A percentile compares a stretch with the other conserved stretches of the same genome.
These are phyloP conservation scores for Russula sp. DNA, from an alignment of 768 basidiomycete species.

Conservation along the genomic window DNA sequence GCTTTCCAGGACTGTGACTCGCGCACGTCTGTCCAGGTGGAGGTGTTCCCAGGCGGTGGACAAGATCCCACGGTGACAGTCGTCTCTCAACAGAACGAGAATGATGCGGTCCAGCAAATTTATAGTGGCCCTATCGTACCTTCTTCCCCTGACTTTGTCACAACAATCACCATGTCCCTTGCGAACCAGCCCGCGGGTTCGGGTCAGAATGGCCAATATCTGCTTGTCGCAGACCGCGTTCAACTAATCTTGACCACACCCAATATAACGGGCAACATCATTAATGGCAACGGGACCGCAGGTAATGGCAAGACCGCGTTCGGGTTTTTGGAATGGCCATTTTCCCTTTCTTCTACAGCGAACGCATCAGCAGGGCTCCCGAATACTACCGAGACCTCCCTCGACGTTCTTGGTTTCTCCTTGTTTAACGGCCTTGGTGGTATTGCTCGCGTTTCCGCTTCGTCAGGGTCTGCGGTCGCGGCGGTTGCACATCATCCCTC, in stretches of 20 bases:
- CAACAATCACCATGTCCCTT: conserved; percentile 73
- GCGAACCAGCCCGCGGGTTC: conserved; percentile 59
- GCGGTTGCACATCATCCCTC: conserved; percentile 65
- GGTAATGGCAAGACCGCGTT: conserved; percentile 51
- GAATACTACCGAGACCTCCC: conserved; percentile 65
- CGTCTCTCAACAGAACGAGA: conserved; percentile 66
- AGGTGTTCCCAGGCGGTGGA: conserved; percentile 73
- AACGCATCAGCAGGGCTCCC: conserved; percentile 63
- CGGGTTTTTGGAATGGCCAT: conserved; percentile 89
- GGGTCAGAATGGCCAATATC: conserved; percentile 66
- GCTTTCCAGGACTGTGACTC: conserved; percentile 73
- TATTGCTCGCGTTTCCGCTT: conserved; percentile 38
- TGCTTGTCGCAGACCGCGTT: conserved; percentile 84
- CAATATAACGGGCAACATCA: conserved; percentile 38
- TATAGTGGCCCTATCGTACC: conserved; percentile 86
- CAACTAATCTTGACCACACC: conserved; percentile 71
- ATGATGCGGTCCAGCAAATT: conserved; percentile 58
- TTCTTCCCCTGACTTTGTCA: conserved; percentile 63
- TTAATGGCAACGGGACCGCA: conserved; percentile 38
- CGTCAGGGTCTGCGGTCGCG: conserved; percentile 44
- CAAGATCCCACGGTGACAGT: conserved; percentile 63
- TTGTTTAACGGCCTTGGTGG: conserved; percentile 62
- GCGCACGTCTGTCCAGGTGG: conserved; percentile 80
- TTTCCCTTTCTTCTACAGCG: conserved; percentile 42
- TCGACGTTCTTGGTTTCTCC: conserved; percentile 61